Percentiles rank a stretch among this genome's conserved stretches.
phyloP scores from a whole-genome alignment of 148 eudicot species.

The Selenicereus undatus region DNA sequence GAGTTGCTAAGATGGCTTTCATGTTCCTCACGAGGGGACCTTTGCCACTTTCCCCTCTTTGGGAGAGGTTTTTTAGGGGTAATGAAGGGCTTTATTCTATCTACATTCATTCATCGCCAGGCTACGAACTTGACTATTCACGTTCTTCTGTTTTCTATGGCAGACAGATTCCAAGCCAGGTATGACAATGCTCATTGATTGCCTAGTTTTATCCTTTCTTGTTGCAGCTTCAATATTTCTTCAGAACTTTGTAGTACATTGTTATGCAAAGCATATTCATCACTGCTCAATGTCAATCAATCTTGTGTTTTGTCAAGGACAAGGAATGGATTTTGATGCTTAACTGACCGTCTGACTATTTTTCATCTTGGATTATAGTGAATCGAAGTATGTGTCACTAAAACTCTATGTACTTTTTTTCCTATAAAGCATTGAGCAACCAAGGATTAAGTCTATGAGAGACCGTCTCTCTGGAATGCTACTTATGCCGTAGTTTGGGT shows the following conservation, averaged over 20 bases:
- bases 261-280: neutral
- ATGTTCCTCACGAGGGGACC: constrained; percentile 51
- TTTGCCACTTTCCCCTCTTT: constrained; percentile 42
- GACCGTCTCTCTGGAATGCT: no score
- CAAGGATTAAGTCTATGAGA: no score
- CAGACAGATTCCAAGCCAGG: constrained; percentile 52
- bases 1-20: constrained; percentile 49
- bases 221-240: neutral
- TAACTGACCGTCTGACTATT: no score
- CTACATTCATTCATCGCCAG: constrained; percentile 41
- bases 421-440: no score
- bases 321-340: neutral
- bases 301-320: no score
- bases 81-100: constrained; percentile 38
- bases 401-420: no score
- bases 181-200: constrained; percentile 7
- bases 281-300: neutral
- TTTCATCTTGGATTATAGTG: no score
- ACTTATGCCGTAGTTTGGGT: no score
- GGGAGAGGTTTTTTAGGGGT: constrained; percentile 45
- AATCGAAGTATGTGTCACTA: no score
- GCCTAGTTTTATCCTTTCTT: neutral
- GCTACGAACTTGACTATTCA: constrained; percentile 31
- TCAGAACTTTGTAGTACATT: neutral
- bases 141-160: constrained; percentile 39